Base-by-base conservation (phyloP, 345 rosid species). In the Bruguiera sexangula region DNA sequence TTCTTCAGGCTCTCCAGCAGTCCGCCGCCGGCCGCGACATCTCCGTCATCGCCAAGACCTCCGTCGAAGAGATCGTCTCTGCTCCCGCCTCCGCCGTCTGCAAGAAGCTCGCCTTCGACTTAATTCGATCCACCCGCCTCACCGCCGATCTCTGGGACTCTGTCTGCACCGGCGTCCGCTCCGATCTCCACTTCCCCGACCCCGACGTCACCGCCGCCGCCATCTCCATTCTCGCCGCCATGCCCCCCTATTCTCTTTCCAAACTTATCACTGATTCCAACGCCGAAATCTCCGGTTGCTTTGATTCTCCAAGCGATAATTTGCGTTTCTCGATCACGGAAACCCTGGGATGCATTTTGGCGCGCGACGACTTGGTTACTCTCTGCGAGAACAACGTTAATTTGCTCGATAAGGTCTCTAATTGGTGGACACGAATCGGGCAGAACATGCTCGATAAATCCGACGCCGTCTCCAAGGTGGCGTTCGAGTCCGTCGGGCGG, bases 81-180 rank as follows among this genome's bases (percentile, higher is more conserved):
- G 80, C 91, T 29, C 98, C 98, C 0, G 89, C 98, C 24, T 94
- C 98, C 27, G 98, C 98, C 57, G 95, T 94, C 69, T 94, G 98
- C 79, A 94, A 94, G 76, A 94, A 94, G 77, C 97, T 94, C 43
- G 88, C 98, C 3, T 94, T 94, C 76, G 98, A 94, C 81, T 82
- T 94, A 29, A 94, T 94, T 74, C 93, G 98, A n/a, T 91, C 96
- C 64, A 87, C 98, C 4, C 95, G 98, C 15, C 89, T 94, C 37
- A 87, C 98, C 30, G 88, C 97, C 58, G 96, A 91, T 79, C 96
- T 94, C 15, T 89, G 98, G 98, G 97, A 94, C 66, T 81, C 93
- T 29, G 95, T 94, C 66, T 85, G 88, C 57, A 69, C 84, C 1
- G 98, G 98, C 10, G 84, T 94, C 73, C 88, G 91, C 67, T 66